A percentile compares a stretch with the other conserved stretches of the same genome.
These are phyloP conservation scores for Ceratocystis lukuohia DNA, from an alignment of 2,329 filamentous ascomycete genomes.

Conservation along the genomic window DNA sequence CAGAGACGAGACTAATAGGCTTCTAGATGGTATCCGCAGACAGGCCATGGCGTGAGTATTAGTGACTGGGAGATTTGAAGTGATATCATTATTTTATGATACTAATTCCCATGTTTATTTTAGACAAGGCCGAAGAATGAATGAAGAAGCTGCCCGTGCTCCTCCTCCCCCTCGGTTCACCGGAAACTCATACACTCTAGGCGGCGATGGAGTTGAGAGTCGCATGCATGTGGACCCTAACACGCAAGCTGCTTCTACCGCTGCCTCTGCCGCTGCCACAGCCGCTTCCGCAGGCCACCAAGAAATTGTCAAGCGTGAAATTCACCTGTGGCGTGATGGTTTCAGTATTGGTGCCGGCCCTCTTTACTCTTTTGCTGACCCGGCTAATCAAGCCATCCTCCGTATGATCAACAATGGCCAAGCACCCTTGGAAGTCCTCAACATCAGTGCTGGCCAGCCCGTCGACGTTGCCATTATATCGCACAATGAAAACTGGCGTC, in stretches of 20 bases:
- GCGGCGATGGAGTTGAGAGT: conserved; percentile 62
- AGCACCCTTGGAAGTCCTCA: conserved; percentile 64
- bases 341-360: conserved; percentile 76
- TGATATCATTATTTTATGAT: background rate
- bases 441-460: conserved; percentile 59
- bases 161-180: conserved; percentile 47
- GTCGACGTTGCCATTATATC: conserved; percentile 69
- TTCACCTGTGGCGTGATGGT: conserved; percentile 73
- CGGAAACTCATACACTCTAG: conserved; percentile 61
- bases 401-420: conserved; percentile 64
- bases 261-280: conserved; percentile 29
- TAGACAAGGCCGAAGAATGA: conserved; percentile 13
- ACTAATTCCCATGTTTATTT: background rate
- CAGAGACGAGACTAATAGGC: conserved; percentile 25
- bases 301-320: conserved; percentile 34
- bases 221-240: conserved; percentile 51
- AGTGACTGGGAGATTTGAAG: background rate
- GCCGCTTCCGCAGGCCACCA: conserved; percentile 33
- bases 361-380: conserved; percentile 66
- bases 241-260: conserved; percentile 22
- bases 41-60: conserved; percentile 46
- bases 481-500: conserved; percentile 59
- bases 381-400: conserved; percentile 56
- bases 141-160: conserved; percentile 24
- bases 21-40: conserved; percentile 51